Evolutionary conservation across 805 yeast species (phyloP).

Genomic region (Kuraishia borneana): DNA sequence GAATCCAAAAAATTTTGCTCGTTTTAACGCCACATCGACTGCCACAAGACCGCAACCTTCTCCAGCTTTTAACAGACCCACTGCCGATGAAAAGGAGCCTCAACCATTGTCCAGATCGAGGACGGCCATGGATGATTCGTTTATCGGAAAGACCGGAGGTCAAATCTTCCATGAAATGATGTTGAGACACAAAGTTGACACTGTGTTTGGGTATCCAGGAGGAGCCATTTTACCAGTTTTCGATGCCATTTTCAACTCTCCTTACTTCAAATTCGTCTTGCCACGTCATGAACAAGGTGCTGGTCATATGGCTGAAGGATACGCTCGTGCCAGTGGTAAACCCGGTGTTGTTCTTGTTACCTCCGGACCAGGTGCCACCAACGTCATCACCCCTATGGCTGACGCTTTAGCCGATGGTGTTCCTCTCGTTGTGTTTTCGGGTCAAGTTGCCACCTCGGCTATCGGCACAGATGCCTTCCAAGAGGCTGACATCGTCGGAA

Average conservation of each 20-base stretch:
- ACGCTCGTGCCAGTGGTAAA: slow-evolving; percentile 89
- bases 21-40: slow-evolving; percentile 5
- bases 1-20: neutral
- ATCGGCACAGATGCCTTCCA: slow-evolving; percentile 99
- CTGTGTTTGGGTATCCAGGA: slow-evolving; percentile 96
- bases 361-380: slow-evolving; percentile 99
- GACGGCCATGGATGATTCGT: slow-evolving; percentile 58
- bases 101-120: slow-evolving; percentile 9
- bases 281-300: slow-evolving; percentile 99
- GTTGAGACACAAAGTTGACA: slow-evolving; percentile 91
- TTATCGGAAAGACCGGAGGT: slow-evolving; percentile 96
- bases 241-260: slow-evolving; percentile 91
- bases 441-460: slow-evolving; percentile 92
- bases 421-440: slow-evolving; percentile 92
- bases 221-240: slow-evolving; percentile 98
- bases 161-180: slow-evolving; percentile 98
- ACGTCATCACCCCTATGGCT: slow-evolving; percentile 96
- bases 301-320: slow-evolving; percentile 99
- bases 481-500: slow-evolving; percentile 97
- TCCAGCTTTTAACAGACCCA: slow-evolving; percentile 34
- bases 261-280: slow-evolving; percentile 77
- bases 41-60: slow-evolving; percentile 27
- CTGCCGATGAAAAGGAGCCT: slow-evolving; percentile 8
- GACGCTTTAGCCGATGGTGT: slow-evolving; percentile 97
- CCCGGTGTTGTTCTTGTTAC: slow-evolving; percentile 97